Base-by-base conservation (phyloP, 169 alveolate species). In the Plasmodium vinckei region DNA sequence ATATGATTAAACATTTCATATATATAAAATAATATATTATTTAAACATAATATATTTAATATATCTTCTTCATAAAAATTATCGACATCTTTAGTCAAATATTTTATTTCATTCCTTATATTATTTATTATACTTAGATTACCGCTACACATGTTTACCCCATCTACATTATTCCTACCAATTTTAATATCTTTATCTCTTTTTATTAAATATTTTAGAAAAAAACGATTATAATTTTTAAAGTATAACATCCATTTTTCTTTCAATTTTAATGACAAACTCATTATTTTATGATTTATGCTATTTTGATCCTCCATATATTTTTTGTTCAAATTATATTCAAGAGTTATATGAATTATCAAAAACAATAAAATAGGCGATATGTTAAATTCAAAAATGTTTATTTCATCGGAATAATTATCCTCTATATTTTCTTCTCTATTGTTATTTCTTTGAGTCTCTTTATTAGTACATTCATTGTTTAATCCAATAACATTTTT, bases 21-120 rank as follows among this genome's bases (percentile, higher is more conserved):
- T 33, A 86, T 27, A 71, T 86, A 86, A 86, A 86, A 86, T 53
- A 86, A 59, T 47, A 70, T 86, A 54, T 86, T 86, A 86, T 86
- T 86, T 39, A 70, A n/a, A 15, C 75, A 57, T 1, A 86, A 59
- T n/a, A 86, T 51, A 59, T 68, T 65, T 39, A 86, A 86, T 15
- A 86, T 33, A 10, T 86, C 87, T 9, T 69, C 87, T 70, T 86
- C 84, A 46, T 47, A 59, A 69, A 86, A 86, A 86, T 68, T 47
- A 9, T 86, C 53, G 42, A 53, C 87, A 27, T 86, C 77, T 9
- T 56, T 60, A 17, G 53, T 60, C 46, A 86, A 51, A 44, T 86
- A 86, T 39, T 57, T 68, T 42, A 86, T 54, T 53, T 86, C 91
- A 3, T 86, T 39, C 21, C 39, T 86, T 69, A 86, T 51, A 39